Percentiles rank a stretch among this genome's conserved stretches.
These are phyloP conservation scores for Leccinum fibrillosum DNA, from an alignment of 768 basidiomycete genomes.

Conservation along the genomic window DNA sequence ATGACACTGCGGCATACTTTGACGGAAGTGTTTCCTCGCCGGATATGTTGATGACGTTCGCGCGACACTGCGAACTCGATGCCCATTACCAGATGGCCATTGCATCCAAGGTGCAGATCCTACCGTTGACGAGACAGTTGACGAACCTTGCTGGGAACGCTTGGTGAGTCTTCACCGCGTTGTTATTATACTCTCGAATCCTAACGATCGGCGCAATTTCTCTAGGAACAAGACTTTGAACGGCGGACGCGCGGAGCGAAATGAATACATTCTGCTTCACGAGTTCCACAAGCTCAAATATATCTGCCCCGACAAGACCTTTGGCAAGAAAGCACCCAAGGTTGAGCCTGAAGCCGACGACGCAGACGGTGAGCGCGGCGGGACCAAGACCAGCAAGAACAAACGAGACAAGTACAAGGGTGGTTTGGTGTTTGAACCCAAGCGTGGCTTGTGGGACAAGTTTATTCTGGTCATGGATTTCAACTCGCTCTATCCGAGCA, in stretches of 20 bases:
- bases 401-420: conserved; percentile 97
- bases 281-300: conserved; percentile 97
- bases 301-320: conserved; percentile 93
- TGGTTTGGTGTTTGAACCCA: conserved; percentile 95
- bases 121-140: conserved; percentile 89
- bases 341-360: conserved; percentile 52
- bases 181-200: neutral
- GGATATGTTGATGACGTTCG: conserved; percentile 78
- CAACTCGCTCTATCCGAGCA: conserved; percentile 98
- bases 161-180: conserved; percentile 55
- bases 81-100: conserved; percentile 98
- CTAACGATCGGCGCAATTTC: neutral
- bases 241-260: conserved; percentile 96
- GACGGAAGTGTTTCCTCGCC: conserved; percentile 79
- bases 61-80: conserved; percentile 92
- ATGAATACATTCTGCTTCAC: conserved; percentile 97
- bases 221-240: conserved; percentile 94
- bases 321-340: conserved; percentile 68
- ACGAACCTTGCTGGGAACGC: conserved; percentile 96
- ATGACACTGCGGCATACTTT: conserved; percentile 89
- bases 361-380: conserved; percentile 44
- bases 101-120: conserved; percentile 86
- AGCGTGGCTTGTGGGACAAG: conserved; percentile 94
- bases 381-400: conserved; percentile 52
- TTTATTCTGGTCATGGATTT: conserved; percentile 99